Conservation (phyloP, 345 rosid genomes). For the Lepidium africanum region DNA sequence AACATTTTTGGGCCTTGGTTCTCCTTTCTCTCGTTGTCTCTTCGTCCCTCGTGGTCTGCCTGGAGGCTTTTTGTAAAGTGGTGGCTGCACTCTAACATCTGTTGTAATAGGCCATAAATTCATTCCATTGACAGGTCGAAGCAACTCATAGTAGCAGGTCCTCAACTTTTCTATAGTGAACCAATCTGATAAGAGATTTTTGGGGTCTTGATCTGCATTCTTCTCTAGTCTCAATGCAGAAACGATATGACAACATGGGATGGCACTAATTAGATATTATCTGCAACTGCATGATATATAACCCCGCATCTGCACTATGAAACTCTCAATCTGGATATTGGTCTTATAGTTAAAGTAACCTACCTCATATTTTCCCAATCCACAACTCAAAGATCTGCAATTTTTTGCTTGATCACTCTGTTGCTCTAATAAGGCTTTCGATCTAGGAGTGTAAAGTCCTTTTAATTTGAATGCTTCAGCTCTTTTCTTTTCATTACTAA, state of each 20-base stretch:
- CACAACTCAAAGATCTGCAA: not conserved
- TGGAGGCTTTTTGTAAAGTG: not conserved
- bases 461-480: not conserved
- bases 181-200: not conserved
- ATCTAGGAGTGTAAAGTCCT: not conserved
- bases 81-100: not conserved
- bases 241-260: not conserved
- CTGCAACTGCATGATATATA: not conserved
- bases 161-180: not conserved
- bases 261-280: not conserved
- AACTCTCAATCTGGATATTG: not conserved
- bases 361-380: not conserved
- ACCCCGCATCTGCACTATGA: no score
- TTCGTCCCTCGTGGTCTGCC: not conserved
- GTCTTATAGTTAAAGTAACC: not conserved
- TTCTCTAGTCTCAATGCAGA: not conserved
- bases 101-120: not conserved
- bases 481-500: not conserved
- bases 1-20: not conserved
- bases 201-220: not conserved
- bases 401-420: not conserved
- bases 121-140: not conserved
- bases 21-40: not conserved
- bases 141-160: accelerated
- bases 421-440: not conserved